Base-by-base conservation (phyloP, 495 filamentous ascomycete genomes). In the Glarea lozoyensis region DNA sequence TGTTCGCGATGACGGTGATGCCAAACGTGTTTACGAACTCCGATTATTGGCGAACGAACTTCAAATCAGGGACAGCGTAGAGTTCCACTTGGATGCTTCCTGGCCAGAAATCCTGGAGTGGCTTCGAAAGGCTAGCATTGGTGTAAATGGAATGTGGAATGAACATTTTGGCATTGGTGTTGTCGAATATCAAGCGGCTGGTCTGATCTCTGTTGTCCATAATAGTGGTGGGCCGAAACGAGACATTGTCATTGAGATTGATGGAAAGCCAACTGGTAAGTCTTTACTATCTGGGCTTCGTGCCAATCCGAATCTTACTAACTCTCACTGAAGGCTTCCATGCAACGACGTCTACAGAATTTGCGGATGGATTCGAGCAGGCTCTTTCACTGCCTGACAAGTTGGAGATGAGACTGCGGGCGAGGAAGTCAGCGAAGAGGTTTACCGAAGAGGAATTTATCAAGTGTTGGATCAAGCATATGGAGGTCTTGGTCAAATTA, bases 101-200 rank as follows among this genome's bases (percentile, higher is more conserved):
- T 97, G 89, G 88, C 76, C 81, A 4, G 74, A 86, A 45, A 84
- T 98, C 31, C 70, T 93, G 10, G 69, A 78, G 17, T 86, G 86
- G 75, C 68, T 97, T 34, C 64, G 74, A 29, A 72, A 66, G 16
- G 73, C 80, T 22, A 88, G 76, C 40, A 70, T 97, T 18, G 92
- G 92, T 25, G 86, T 92, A 2, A 98, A 98, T 55, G 88, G 80
- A 42, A 98, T 98, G 92, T 98, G 93, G 92, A 97, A 95, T 57
- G 92, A 98, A 64, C 92, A 98, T 62, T 98, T 97, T 56, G 93
- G 92, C 13, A 98, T 98, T 48, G 92, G 92, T 4, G 89, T 97
- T 13, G 92, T 98, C 4, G 92, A 98, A 65, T 98, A 98, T 57
- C 92, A 94, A 61, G 92, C 92, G 6, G 93, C 92, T 0, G 92